A percentile compares a stretch with the other conserved stretches of the same genome.
These are phyloP conservation scores for Trichoderma arundinaceum DNA, from an alignment of 2,329 filamentous ascomycete genomes.

Conservation along the genomic window DNA sequence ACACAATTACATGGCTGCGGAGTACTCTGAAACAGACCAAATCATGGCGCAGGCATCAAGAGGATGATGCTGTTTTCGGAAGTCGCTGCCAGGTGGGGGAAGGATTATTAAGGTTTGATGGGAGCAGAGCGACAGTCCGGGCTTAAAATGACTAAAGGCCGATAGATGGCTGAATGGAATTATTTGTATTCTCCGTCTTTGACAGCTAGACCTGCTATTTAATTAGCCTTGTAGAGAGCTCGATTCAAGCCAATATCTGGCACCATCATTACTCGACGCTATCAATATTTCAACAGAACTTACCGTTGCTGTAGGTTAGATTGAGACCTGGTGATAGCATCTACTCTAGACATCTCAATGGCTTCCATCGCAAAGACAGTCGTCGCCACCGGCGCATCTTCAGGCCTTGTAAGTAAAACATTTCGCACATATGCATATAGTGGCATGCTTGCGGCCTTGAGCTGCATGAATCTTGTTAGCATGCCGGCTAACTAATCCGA, in stretches of 20 bases:
- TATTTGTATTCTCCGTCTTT: background rate
- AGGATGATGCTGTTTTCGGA: conserved; percentile 7
- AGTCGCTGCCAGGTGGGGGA: conserved; percentile 15
- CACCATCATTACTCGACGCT: conserved; percentile 2
- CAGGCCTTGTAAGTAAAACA: conserved; percentile 50
- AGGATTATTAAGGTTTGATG: conserved; percentile 1
- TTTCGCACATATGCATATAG: background rate
- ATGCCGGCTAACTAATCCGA: background rate
- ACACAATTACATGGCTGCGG: conserved; percentile 2
- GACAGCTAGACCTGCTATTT: background rate
- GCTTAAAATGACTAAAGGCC: conserved; percentile 17
- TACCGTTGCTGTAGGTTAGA: background rate
- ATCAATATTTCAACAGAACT: background rate
- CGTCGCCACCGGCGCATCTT: conserved; percentile 57
- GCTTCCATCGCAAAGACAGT: conserved; percentile 53
- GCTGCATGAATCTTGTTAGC: no score
- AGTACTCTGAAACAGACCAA: background rate
- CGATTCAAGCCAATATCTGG: background rate
- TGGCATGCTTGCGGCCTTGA: background rate
- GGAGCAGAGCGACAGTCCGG: conserved; percentile 14
- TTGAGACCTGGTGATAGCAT: background rate
- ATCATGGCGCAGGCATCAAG: background rate
- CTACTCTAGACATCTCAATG: conserved; percentile 39
- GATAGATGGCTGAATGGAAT: background rate
- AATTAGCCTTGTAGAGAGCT: background rate